These are phyloP conservation scores for Rhodosporidiobolus odoratus DNA, from an alignment of 768 basidiomycete genomes.

Conservation along the genomic window DNA sequence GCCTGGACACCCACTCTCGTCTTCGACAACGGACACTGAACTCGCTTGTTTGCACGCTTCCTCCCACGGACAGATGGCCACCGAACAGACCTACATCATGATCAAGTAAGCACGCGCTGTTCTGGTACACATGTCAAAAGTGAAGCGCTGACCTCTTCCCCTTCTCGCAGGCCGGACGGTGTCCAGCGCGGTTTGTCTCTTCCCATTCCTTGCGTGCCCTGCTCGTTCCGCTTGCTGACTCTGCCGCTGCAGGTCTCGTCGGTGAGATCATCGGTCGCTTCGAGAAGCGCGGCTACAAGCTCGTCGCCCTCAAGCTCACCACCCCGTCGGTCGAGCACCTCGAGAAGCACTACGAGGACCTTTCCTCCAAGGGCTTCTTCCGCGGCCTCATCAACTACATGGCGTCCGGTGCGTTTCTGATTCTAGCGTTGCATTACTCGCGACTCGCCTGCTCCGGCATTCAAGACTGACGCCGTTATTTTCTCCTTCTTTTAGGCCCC, in stretches of 20 bases:
- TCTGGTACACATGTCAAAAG: conserved; percentile 1
- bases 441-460: too few species aligned
- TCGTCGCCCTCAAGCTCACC: conserved; percentile 86
- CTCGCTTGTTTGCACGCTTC: background rate
- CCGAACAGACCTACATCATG: conserved; percentile 79
- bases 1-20: too few species aligned
- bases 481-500: conserved; percentile 56
- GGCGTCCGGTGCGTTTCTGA: conserved; percentile 53
- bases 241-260: conserved; percentile 55
- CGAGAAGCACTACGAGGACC: conserved; percentile 95
- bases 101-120: conserved; percentile 62
- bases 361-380: conserved; percentile 92
- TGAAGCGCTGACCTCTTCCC: background rate
- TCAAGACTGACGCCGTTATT: background rate
- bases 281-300: conserved; percentile 97
- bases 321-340: conserved; percentile 75
- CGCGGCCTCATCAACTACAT: conserved; percentile 93
- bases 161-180: conserved; percentile 78
- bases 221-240: background rate
- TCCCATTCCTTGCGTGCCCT: background rate
- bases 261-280: conserved; percentile 94
- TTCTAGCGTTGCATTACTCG: background rate
- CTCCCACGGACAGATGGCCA: conserved; percentile 20
- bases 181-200: conserved; percentile 68
- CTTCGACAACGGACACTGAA: too few species aligned